These are phyloP conservation scores for Populus tomentosa DNA, from an alignment of 441 rosid species.

Conservation along the genomic window DNA sequence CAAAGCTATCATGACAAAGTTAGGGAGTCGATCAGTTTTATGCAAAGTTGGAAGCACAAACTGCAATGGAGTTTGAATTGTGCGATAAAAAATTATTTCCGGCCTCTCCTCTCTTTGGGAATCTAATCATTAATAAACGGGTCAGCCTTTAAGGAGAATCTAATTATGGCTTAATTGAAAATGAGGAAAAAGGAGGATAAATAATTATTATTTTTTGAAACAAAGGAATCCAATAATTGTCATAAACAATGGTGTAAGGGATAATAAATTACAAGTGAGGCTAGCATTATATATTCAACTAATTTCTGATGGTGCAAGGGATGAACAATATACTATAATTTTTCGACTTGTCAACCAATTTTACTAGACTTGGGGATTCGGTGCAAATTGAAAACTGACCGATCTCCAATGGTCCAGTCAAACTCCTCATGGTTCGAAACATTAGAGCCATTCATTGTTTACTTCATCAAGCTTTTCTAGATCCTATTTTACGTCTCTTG, in stretches of 20 bases:
- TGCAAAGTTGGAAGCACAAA: not conserved
- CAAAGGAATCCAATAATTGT: constrained; percentile 2
- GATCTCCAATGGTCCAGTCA: not conserved
- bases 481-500: not conserved
- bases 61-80: not conserved
- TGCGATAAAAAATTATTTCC: not conserved
- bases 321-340: not conserved
- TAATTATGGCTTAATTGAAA: constrained; percentile 7
- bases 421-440: not conserved
- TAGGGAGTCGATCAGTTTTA: not conserved
- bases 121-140: constrained; percentile 1
- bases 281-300: not conserved
- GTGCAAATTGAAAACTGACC: not conserved
- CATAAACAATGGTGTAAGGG: not conserved
- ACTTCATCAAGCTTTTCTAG: not conserved
- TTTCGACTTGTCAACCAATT: not conserved
- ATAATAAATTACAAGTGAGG: not conserved
- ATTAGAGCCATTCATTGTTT: not conserved
- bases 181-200: not conserved
- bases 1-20: not conserved
- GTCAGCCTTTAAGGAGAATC: constrained; percentile 5
- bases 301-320: not conserved
- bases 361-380: not conserved
- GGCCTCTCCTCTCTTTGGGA: not conserved
- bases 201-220: no score